Conservation (phyloP, 2,329 filamentous ascomycete genomes). For the Trichoderma sp. region DNA sequence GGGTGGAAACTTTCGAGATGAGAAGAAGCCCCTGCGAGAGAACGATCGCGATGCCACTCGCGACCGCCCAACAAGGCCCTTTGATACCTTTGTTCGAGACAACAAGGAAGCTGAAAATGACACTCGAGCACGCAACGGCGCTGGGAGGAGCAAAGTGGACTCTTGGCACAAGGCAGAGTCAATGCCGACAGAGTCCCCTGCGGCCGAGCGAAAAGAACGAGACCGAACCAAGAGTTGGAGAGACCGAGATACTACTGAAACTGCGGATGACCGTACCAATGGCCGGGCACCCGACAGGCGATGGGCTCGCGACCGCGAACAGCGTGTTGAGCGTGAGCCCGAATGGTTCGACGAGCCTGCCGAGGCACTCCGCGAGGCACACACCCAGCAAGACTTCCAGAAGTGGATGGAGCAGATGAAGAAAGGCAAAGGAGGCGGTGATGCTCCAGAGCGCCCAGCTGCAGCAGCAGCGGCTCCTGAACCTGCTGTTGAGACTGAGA, state of each 20-base stretch:
- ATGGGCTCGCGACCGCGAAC: constrained; percentile 60
- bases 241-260: constrained; percentile 48
- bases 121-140: constrained; percentile 63
- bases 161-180: constrained; percentile 69
- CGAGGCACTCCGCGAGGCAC: constrained; percentile 68
- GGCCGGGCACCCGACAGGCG: constrained; percentile 50
- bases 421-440: constrained; percentile 53
- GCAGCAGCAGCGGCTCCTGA: constrained; percentile 34
- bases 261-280: constrained; percentile 58
- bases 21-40: constrained; percentile 51
- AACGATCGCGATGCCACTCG: constrained; percentile 56
- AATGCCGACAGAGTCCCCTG: constrained; percentile 24
- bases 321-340: constrained; percentile 73
- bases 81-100: constrained; percentile 53
- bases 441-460: constrained; percentile 29
- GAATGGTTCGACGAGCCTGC: constrained; percentile 84
- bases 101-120: constrained; percentile 57
- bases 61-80: constrained; percentile 49
- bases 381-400: constrained; percentile 89
- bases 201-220: constrained; percentile 50
- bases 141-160: constrained; percentile 65
- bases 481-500: constrained; percentile 46
- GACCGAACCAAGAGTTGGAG: constrained; percentile 64
- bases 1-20: constrained; percentile 51
- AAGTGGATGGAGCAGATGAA: constrained; percentile 94